A percentile compares a stretch with the other conserved stretches of the same genome.
Conservation (phyloP, 1,284 basidiomycete genomes). For the Sanghuangporus baumii region DNA sequence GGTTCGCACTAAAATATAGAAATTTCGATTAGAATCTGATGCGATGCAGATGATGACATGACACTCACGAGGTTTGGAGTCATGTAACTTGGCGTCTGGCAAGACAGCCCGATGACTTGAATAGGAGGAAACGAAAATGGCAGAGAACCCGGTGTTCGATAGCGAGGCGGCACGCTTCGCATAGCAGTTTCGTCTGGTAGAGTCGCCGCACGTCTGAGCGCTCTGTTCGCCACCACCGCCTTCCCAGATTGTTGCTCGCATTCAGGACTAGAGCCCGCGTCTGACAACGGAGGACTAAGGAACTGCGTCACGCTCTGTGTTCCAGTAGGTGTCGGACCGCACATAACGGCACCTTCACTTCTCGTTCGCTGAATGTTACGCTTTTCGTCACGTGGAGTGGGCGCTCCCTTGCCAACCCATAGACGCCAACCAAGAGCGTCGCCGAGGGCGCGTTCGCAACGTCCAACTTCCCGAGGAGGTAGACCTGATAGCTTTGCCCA, state of each 20-base stretch:
- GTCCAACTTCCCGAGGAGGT: constrained; percentile 69
- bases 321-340: background rate
- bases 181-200: constrained; percentile 10
- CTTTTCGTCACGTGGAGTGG: constrained; percentile 28
- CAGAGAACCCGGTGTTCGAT: background rate
- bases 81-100: background rate
- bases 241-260: background rate
- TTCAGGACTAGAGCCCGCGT: constrained; percentile 15
- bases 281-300: constrained; percentile 16
- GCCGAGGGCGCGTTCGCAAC: constrained; percentile 76
- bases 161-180: background rate
- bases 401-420: constrained; percentile 65
- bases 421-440: constrained; percentile 77
- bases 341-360: constrained; percentile 31
- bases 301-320: background rate
- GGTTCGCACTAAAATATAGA: background rate
- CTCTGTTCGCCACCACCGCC: background rate
- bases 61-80: background rate
- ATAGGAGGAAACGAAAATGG: constrained; percentile 9
- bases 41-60: constrained; percentile 2
- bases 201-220: constrained; percentile 12
- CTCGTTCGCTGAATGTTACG: constrained; percentile 35
- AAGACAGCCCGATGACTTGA: background rate
- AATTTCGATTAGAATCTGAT: background rate
- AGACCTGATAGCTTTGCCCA: constrained; percentile 86